phyloP scores from a whole-genome alignment of 1,284 basidiomycete genomes.

The Cryptococcus depauperatus region DNA sequence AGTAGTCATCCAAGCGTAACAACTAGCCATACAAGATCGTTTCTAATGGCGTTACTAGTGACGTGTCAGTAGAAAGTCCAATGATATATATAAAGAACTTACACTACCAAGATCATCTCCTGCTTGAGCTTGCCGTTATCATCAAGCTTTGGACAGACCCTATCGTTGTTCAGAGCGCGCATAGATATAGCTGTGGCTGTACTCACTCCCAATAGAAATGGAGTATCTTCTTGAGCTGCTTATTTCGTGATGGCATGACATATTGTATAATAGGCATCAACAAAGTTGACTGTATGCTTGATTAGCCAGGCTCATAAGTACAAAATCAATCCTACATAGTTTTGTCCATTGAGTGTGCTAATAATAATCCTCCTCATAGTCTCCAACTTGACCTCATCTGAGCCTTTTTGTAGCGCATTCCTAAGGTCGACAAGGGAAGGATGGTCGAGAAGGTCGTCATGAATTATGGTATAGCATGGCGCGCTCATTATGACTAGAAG shows the following conservation, averaged over 20 bases:
- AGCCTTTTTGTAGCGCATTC: constrained; percentile 79
- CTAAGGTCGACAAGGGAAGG: constrained; percentile 80
- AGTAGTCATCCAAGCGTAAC: background rate
- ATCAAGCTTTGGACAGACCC: constrained; percentile 93
- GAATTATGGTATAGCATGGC: constrained; percentile 76
- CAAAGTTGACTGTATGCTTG: constrained; percentile 59
- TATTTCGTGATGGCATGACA: constrained; percentile 88
- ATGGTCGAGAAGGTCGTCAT: constrained; percentile 61
- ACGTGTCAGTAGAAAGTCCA: constrained; percentile 3
- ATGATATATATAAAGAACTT: constrained; percentile 40
- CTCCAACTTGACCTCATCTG: constrained; percentile 92
- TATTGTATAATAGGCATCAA: constrained; percentile 99
- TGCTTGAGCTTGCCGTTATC: constrained; percentile 97
- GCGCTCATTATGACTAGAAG: too few species aligned
- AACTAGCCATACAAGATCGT: constrained; percentile 68
- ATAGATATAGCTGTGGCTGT: background rate
- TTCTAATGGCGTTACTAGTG: constrained; percentile 85
- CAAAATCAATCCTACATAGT: constrained; percentile 48
- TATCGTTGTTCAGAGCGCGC: constrained; percentile 9
- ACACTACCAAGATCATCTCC: constrained; percentile 99
- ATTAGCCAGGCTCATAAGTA: background rate
- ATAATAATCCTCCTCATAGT: constrained; percentile 93
- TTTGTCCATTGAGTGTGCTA: constrained; percentile 90
- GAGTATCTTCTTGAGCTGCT: constrained; percentile 95
- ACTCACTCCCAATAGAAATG: constrained; percentile 94